Evolutionary conservation across 169 alveolate genomes (phyloP).

Genomic region (Eimeria necatrix): DNA sequence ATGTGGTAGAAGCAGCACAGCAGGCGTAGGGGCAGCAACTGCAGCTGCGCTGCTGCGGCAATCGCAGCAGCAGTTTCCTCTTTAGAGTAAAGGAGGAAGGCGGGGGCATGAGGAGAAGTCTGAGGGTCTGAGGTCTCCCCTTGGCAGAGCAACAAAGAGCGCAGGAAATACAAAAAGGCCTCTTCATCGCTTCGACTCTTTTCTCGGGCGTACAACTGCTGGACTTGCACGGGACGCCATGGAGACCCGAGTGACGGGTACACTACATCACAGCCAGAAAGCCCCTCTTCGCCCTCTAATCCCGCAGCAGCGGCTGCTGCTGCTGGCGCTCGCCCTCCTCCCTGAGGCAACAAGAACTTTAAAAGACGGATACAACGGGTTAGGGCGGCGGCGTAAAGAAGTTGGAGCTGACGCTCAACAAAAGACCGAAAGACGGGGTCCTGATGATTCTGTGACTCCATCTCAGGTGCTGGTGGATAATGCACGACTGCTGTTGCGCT

Average conservation of each 20-base stretch:
- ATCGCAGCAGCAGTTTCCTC: constrained; percentile 72
- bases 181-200: constrained; percentile 57
- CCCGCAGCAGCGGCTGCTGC: neutral
- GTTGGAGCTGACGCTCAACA: constrained; percentile 75
- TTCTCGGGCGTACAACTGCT: constrained; percentile 69
- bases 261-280: neutral
- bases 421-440: constrained; percentile 75
- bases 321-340: constrained; percentile 1
- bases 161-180: constrained; percentile 24
- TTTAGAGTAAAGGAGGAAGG: constrained; percentile 30
- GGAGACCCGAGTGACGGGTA: neutral
- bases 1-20: constrained; percentile 78
- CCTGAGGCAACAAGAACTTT: constrained; percentile 44
- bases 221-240: constrained; percentile 60
- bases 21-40: constrained; percentile 74
- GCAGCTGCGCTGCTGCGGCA: constrained; percentile 77
- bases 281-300: neutral
- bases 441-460: neutral
- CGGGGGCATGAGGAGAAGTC: constrained; percentile 45
- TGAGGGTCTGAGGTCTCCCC: constrained; percentile 1
- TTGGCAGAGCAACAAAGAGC: constrained; percentile 44
- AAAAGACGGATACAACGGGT: constrained; percentile 72
- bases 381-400: constrained; percentile 60
- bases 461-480: neutral
- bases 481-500: neutral